Base-by-base conservation (phyloP, 1,284 basidiomycete species). In the Meripilus lineatus region DNA sequence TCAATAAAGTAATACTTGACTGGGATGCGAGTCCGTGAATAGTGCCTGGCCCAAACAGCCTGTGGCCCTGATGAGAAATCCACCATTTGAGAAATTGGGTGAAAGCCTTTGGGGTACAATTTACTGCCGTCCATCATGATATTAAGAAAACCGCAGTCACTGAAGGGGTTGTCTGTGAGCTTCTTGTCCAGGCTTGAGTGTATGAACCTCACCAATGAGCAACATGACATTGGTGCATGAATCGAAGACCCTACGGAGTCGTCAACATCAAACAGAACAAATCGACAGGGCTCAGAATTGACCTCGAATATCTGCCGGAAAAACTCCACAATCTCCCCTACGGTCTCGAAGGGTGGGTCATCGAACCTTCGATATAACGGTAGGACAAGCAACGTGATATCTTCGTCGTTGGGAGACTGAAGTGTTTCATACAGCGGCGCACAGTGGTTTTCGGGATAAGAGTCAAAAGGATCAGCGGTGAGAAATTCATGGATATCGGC, bases 111-210 rank as follows among this genome's bases (percentile, higher is more conserved):
- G 2, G 58, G 53, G 46, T 58, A 63, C 37, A 68, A 44, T n/a
- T 47, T 40, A 4, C 26, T 40, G 0, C 64, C 57, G 39, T 70
- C 67, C 48, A 70, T 56, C 66, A 71, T 66, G 32, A 71, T 56
- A 41, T 72, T 72, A 14, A 47, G 26, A 6, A 23, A 15, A 26
- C 60, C 15, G 22, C 41, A 34, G 36, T 42, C 32, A 13, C 41
- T 42, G 22, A n/a, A n/a, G n/a, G n/a, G n/a, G n/a, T n/a, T n/a
- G n/a, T n/a, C n/a, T n/a, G n/a, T n/a, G n/a, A n/a, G n/a, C n/a
- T n/a, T n/a, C n/a, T n/a, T n/a, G n/a, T n/a, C n/a, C n/a, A n/a
- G n/a, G n/a, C n/a, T n/a, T n/a, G n/a, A n/a, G n/a, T n/a, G n/a
- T n/a, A n/a, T n/a, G n/a, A n/a, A n/a, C n/a, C n/a, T n/a, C n/a